Base-by-base conservation (phyloP, 2,329 filamentous ascomycete genomes). In the Alternaria angustiovoidea region DNA sequence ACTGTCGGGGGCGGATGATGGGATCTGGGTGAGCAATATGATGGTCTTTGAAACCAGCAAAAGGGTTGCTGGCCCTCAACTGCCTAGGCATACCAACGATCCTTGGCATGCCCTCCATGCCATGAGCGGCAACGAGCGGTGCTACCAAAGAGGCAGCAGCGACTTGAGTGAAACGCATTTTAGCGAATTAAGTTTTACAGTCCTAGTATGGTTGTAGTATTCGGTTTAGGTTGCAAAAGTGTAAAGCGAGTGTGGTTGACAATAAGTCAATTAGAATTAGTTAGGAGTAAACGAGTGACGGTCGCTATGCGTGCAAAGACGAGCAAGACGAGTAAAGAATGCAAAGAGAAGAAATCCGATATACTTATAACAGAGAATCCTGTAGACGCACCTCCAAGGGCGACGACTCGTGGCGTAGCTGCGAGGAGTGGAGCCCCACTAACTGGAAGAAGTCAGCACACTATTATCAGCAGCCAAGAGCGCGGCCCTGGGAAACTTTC, bases 101-200 rank as follows among this genome's bases (percentile, higher is more conserved):
- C 65, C 72, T 78, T 16, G 75, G 75, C 12, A 68, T 63, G 51
- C 70, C 72, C 18, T 66, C 67, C 32, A 69, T 55, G 18, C 68
- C 61, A 63, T 78, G 75, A 44, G 75, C 75, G 26, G 69, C 72
- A 32, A 74, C 75, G 11, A 75, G 63, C 5, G 74, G 71, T 16
- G 67, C 73, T 57, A 72, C 73, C 61, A 71, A 63, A 6, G 74
- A 70, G 61, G 66, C 72, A 43, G 73, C 65, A 49, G 73, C 57
- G 41, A 75, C 51, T 28, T 73, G 69, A 12, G 70, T 65, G 62
- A 77, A 72, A 63, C 70, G 74, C 75, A 78, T 78, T 18, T 57
- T 68, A 54, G 32, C 9, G 28, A 18, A 55, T 48, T 46, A 56
- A 30, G n/a, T 30, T 38, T 34, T 32, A 30, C 34, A 39, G 34